phyloP scores from a whole-genome alignment of 768 basidiomycete genomes.

The Leucocoprinus leucothites region DNA sequence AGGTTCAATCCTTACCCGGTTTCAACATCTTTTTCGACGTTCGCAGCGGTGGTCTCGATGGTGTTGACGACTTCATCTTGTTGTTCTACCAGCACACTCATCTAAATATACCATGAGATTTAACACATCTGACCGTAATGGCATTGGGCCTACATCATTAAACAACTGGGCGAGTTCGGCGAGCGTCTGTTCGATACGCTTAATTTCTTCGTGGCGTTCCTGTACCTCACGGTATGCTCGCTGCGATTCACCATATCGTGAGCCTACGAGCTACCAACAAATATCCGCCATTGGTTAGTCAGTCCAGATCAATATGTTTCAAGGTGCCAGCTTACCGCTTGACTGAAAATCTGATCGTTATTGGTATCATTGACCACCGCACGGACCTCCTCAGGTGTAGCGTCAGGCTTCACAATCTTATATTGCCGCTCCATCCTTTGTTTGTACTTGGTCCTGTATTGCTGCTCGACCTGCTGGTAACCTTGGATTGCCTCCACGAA shows the following conservation, averaged over 20 bases:
- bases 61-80: constrained; percentile 86
- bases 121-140: not conserved
- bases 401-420: constrained; percentile 93
- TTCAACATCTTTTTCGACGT: constrained; percentile 82
- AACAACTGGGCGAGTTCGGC: constrained; percentile 93
- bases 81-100: constrained; percentile 93
- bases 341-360: constrained; percentile 85
- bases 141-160: constrained; percentile 68
- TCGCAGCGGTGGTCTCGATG: constrained; percentile 74
- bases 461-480: constrained; percentile 80
- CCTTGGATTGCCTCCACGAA: constrained; percentile 85
- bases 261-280: constrained; percentile 71
- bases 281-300: not conserved
- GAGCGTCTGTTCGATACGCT: constrained; percentile 91
- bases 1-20: constrained; percentile 56
- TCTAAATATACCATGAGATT: constrained; percentile 41
- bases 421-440: constrained; percentile 84
- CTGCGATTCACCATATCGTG: constrained; percentile 80
- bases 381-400: constrained; percentile 82
- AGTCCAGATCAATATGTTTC: not conserved
- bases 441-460: constrained; percentile 75
- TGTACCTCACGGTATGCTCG: constrained; percentile 97
- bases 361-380: constrained; percentile 85
- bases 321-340: constrained; percentile 54
- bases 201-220: constrained; percentile 92